phyloP scores from a whole-genome alignment of 1,284 basidiomycete species.

The Schizophyllum amplum region DNA sequence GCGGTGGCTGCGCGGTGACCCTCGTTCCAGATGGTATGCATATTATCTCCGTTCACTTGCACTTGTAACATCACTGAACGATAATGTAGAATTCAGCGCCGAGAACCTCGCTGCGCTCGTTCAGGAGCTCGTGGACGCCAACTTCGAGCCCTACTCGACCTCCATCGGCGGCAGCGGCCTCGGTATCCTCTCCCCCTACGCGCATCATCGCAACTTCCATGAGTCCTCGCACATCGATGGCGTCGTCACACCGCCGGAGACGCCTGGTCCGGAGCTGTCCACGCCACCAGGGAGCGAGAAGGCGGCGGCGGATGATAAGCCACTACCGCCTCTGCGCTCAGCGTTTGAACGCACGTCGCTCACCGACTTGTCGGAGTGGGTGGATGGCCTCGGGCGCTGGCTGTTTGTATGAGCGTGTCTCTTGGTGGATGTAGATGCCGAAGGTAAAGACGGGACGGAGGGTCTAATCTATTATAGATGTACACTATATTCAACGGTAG shows the following conservation, averaged over 20 bases:
- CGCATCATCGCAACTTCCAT: conserved; percentile 28
- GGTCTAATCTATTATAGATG: not conserved
- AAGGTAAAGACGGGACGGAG: not conserved
- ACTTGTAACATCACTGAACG: conserved; percentile 10
- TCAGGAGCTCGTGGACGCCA: conserved; percentile 47
- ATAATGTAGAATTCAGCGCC: conserved; percentile 51
- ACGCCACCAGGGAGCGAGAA: conserved; percentile 17
- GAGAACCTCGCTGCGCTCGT: conserved; percentile 51
- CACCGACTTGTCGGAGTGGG: conserved; percentile 50
- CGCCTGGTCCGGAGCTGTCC: conserved; percentile 21
- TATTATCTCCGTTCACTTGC: conserved; percentile 6
- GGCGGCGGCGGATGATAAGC: conserved; percentile 14
- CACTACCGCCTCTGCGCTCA: conserved; percentile 29
- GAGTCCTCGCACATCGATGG: conserved; percentile 21
- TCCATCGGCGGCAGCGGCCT: conserved; percentile 90
- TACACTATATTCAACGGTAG: not conserved
- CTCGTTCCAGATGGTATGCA: conserved; percentile 83
- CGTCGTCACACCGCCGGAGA: conserved; percentile 46
- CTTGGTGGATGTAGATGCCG: not conserved
- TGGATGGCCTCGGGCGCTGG: conserved; percentile 51
- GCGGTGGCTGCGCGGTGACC: conserved; percentile 96
- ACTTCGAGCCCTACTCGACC: conserved; percentile 85
- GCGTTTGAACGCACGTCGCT: conserved; percentile 40
- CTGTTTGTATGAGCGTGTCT: conserved; percentile 41
- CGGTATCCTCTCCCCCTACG: conserved; percentile 72